Evolutionary conservation across 148 eudicot species (phyloP).

Genomic region (Chenopodium suecicum): DNA sequence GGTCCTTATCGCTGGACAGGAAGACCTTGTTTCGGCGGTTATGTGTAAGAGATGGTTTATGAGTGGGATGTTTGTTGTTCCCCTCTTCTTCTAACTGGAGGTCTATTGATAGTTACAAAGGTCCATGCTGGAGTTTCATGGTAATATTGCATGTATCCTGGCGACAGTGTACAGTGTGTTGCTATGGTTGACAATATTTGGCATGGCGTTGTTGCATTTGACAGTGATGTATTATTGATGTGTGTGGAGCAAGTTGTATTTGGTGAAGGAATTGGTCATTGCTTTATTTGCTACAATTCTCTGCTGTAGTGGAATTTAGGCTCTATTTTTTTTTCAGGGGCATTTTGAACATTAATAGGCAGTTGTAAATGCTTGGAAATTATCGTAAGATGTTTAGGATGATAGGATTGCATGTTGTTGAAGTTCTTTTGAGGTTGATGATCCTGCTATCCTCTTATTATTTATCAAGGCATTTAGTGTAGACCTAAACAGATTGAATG

Average conservation of each 20-base stretch:
- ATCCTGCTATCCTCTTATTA: too few relatives aligned
- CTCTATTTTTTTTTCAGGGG: neutral
- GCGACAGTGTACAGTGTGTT: neutral
- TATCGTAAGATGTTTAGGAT: too few relatives aligned
- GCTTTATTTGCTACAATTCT: neutral
- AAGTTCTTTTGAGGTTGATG: too few relatives aligned
- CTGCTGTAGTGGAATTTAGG: neutral
- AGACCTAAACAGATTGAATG: too few relatives aligned
- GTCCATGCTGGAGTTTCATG: neutral
- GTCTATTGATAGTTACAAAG: neutral
- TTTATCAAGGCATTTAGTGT: too few relatives aligned
- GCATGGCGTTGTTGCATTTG: neutral
- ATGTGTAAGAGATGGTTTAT: neutral
- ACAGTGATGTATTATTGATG: neutral
- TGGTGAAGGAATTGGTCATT: neutral
- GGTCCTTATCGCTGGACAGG: neutral
- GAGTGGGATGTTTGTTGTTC: neutral
- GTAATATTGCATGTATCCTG: neutral
- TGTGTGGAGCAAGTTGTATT: neutral
- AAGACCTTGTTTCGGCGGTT: neutral
- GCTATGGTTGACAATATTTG: neutral
- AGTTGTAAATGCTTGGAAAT: neutral
- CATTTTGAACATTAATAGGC: neutral
- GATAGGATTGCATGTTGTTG: too few relatives aligned
- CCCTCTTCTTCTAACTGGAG: neutral